These are phyloP conservation scores for Chytriomyces hyalinus DNA, from an alignment of 192 early-diverging fungal genomes.

Conservation along the genomic window DNA sequence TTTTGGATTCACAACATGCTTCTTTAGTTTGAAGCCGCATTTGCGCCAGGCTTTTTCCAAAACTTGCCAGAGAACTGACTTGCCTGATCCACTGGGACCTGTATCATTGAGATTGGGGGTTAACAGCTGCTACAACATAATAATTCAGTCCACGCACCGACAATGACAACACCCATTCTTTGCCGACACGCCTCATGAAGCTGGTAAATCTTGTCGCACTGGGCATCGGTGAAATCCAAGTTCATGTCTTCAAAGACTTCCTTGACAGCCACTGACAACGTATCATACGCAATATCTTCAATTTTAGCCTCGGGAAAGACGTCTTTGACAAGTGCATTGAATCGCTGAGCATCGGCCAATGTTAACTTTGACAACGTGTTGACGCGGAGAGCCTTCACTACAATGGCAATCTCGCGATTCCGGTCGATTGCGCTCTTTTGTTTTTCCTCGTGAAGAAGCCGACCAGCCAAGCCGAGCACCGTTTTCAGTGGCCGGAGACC, in stretches of 20 bases:
- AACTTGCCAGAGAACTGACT: constrained; percentile 55
- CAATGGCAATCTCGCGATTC: constrained; percentile 45
- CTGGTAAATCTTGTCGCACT: constrained; percentile 62
- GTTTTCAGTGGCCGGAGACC: constrained; percentile 64
- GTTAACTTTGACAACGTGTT: constrained; percentile 66
- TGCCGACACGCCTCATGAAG: constrained; percentile 63
- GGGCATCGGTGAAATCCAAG: constrained; percentile 53
- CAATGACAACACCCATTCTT: constrained; percentile 67
- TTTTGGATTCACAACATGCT: constrained; percentile 60
- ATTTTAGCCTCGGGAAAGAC: constrained; percentile 55
- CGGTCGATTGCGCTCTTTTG: constrained; percentile 25
- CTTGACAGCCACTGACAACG: constrained; percentile 43
- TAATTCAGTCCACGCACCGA: constrained; percentile 29
- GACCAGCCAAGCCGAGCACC: constrained; percentile 55
- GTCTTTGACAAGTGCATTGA: constrained; percentile 60
- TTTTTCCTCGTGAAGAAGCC: constrained; percentile 55
- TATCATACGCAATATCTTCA: constrained; percentile 59
- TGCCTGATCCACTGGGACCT: constrained; percentile 62
- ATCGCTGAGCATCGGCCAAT: constrained; percentile 50
- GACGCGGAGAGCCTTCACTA: constrained; percentile 61
- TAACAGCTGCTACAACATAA: too few relatives aligned
- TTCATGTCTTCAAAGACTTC: constrained; percentile 57
- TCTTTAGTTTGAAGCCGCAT: constrained; percentile 50
- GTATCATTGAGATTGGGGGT: too few relatives aligned
- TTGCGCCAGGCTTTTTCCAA: constrained; percentile 54